phyloP scores from a whole-genome alignment of 1,284 basidiomycete genomes.

The Cryptococcus maquisensis region DNA sequence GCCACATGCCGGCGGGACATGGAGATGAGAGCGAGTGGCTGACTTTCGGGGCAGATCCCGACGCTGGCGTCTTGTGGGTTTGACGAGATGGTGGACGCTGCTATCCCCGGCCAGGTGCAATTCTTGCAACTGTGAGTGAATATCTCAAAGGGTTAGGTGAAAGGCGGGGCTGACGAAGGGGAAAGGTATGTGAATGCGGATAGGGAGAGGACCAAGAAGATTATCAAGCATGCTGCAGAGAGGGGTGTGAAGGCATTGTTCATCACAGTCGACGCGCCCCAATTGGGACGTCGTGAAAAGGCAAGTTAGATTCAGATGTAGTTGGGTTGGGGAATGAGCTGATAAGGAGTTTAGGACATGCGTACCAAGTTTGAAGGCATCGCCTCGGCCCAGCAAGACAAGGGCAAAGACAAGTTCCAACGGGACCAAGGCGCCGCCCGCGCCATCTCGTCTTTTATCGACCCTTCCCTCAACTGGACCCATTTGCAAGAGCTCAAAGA shows the following conservation, averaged over 20 bases:
- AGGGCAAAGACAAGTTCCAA: conserved; percentile 60
- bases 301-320: conserved; percentile 40
- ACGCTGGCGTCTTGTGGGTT: conserved; percentile 85
- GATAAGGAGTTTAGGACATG: conserved; percentile 68
- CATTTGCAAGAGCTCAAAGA: conserved; percentile 83
- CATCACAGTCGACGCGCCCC: conserved; percentile 90
- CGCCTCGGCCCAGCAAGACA: conserved; percentile 62
- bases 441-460: conserved; percentile 95
- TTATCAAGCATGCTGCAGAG: conserved; percentile 77
- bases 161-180: background rate
- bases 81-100: conserved; percentile 81
- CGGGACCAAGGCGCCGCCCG: conserved; percentile 86
- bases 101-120: conserved; percentile 66
- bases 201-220: conserved; percentile 69
- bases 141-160: background rate
- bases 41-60: conserved; percentile 59
- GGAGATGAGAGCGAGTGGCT: background rate
- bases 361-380: conserved; percentile 88
- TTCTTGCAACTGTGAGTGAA: conserved; percentile 68
- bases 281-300: conserved; percentile 83
- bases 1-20: background rate
- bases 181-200: conserved; percentile 79
- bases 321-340: too few relatives aligned
- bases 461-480: conserved; percentile 79
- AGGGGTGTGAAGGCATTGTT: conserved; percentile 78